Base-by-base conservation (phyloP, 169 alveolate species). In the Cryptosporidium ryanae region DNA sequence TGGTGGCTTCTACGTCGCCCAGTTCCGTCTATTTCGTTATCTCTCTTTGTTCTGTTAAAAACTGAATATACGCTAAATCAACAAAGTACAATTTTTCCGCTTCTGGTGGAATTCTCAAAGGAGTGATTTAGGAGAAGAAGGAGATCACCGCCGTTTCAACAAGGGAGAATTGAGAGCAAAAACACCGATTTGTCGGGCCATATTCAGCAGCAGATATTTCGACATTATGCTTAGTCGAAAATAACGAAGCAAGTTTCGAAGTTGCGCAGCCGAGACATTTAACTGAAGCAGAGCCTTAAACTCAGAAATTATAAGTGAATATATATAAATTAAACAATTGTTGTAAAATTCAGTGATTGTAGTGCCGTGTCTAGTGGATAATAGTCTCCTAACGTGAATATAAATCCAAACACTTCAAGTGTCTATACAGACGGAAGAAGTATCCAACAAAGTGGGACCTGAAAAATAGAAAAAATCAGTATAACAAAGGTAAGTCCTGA, bases 381-480 rank as follows among this genome's bases (percentile, higher is more conserved):
- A 48, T 15, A n/a, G 57, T 15, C 46, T 38, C 3, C 46, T 0
- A 38, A 6, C 46, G 8, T 38, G 46, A 6, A 38, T 38, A 38
- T 38, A 38, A 6, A 38, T 38, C 8, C 1, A 38, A 38, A 10
- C 8, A 38, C 46, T 38, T 38, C 13, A 38, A 38, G 8, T 38
- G 46, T 4, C 32, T 57, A 76, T 13, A 76, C 63, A n/a, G 87
- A 76, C 15, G 87, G 87, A 10, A 76, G 65, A 59, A 76, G 87
- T 32, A 55, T 44, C 87, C 87, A 76, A 25, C 68, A 76, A 59
- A 76, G 68, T 23, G 87, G 87, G 57, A 76, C 27, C 48, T 76
- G 87, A 38, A 21, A 46, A 21, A 61, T 55, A 12, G 87, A 76
- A 13, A 48, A 55, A 38, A 76, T 61, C 15, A 59, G 5, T 8